These are phyloP conservation scores for Ophiostoma montium DNA, from an alignment of 2,329 filamentous ascomycete genomes.

Conservation along the genomic window DNA sequence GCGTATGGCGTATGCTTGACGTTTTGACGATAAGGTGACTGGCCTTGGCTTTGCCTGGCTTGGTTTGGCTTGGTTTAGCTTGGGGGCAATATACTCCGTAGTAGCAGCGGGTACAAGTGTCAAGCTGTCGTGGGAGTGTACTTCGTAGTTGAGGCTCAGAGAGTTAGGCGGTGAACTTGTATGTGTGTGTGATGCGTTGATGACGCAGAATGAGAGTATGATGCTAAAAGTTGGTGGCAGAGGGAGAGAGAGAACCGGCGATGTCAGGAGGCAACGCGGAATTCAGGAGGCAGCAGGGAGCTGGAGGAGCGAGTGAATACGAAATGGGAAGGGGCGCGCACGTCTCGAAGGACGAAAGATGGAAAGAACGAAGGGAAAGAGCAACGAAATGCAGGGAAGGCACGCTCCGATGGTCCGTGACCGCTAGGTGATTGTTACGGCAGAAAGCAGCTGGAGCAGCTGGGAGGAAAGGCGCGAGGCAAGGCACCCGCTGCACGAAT, in stretches of 20 bases:
- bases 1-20: neutral
- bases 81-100: no score
- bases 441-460: neutral
- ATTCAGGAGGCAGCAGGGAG: neutral
- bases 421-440: neutral
- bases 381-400: neutral
- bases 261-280: neutral
- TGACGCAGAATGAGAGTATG: neutral
- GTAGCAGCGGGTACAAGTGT: no score
- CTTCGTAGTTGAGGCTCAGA: neutral
- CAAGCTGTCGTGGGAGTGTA: neutral
- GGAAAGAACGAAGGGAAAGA: neutral
- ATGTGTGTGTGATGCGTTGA: neutral
- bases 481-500: constrained; percentile 1
- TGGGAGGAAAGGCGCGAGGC: constrained; percentile 3
- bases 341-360: no score
- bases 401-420: neutral
- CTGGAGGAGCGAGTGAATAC: neutral
- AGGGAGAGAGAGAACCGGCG: neutral
- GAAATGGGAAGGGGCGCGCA: no score
- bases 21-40: neutral
- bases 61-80: no score
- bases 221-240: neutral
- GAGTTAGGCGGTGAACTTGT: neutral
- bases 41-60: no score